Conservation (phyloP, 2,329 filamentous ascomycete genomes). For the Fusarium chaquense region DNA sequence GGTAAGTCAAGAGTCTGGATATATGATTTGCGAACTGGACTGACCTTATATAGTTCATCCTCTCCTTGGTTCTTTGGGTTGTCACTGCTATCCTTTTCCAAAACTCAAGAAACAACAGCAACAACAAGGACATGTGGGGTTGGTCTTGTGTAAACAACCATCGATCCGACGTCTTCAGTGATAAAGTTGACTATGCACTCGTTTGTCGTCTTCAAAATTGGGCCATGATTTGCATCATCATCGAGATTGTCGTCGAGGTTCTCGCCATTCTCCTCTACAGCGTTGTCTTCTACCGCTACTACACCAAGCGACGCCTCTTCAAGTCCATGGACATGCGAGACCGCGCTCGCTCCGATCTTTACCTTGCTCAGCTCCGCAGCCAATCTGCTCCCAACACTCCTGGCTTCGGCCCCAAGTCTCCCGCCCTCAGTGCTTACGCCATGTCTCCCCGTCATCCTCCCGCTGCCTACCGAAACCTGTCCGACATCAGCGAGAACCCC, state of each 20-base stretch:
- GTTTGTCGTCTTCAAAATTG: conserved; percentile 95
- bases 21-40: neutral
- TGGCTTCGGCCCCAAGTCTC: conserved; percentile 81
- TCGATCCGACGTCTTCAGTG: conserved; percentile 78
- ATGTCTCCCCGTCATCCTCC: conserved; percentile 73
- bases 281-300: conserved; percentile 96
- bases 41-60: conserved; percentile 71
- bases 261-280: conserved; percentile 94
- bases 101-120: conserved; percentile 74
- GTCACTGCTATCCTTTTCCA: conserved; percentile 88
- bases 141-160: conserved; percentile 97
- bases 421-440: conserved; percentile 60
- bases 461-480: conserved; percentile 64
- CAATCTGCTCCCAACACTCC: conserved; percentile 97
- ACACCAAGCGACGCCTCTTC: conserved; percentile 92
- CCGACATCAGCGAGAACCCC: conserved; percentile 60
- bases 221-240: conserved; percentile 95
- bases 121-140: conserved; percentile 94
- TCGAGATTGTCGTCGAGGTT: conserved; percentile 92
- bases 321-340: conserved; percentile 98
- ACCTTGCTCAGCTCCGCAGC: conserved; percentile 84
- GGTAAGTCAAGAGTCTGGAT: conserved; percentile 49
- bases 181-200: conserved; percentile 88
- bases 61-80: conserved; percentile 93
- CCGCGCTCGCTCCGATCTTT: conserved; percentile 92